Percentiles rank a stretch among this genome's conserved stretches.
These are phyloP conservation scores for Amaranthus cruentus DNA, from an alignment of 148 eudicot species.

Conservation along the genomic window DNA sequence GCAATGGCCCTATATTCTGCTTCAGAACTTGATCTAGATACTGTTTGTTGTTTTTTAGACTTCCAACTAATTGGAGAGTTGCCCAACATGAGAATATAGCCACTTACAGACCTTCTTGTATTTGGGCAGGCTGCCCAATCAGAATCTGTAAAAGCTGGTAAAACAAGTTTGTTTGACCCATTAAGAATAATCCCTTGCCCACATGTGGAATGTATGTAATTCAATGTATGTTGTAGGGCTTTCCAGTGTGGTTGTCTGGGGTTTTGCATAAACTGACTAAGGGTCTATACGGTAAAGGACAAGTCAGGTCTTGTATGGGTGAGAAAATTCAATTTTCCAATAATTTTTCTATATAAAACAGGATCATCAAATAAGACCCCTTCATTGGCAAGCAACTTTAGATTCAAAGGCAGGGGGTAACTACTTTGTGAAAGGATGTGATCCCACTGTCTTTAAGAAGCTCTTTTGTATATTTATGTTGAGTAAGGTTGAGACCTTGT, in stretches of 20 bases:
- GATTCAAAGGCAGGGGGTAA: not conserved
- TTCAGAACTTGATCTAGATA: not conserved
- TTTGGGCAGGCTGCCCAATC: constrained; percentile 6
- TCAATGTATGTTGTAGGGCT: not conserved
- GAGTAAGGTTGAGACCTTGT: not conserved
- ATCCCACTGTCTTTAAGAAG: not conserved
- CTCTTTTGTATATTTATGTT: not conserved
- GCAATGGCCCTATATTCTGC: not conserved
- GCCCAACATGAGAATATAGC: not conserved
- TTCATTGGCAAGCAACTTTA: not conserved
- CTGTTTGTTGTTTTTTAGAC: not conserved
- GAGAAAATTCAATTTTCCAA: constrained; percentile 1
- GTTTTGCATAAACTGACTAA: not conserved
- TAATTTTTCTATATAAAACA: not conserved
- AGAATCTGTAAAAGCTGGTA: not conserved
- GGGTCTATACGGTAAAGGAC: not conserved
- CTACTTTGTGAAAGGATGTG: not conserved
- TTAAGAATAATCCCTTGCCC: not conserved
- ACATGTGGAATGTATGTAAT: too few relatives aligned
- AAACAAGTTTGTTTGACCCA: not conserved
- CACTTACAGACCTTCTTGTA: not conserved
- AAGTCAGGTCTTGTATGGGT: not conserved
- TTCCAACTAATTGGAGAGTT: not conserved
- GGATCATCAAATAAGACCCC: not conserved
- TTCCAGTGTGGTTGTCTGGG: not conserved